These are phyloP conservation scores for Leccinellum albellum DNA, from an alignment of 768 basidiomycete species.

Conservation along the genomic window DNA sequence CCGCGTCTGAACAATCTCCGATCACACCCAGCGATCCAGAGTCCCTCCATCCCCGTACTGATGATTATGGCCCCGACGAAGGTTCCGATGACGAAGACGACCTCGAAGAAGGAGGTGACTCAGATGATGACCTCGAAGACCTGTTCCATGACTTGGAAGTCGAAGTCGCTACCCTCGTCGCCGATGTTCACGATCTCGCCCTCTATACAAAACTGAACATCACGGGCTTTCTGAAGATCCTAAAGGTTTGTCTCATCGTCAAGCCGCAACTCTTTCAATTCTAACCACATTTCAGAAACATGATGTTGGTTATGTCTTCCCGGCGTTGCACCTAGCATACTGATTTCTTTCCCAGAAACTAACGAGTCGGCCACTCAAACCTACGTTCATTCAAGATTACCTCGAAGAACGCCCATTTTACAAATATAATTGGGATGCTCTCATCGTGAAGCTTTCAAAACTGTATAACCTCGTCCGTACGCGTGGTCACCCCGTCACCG, in stretches of 20 bases:
- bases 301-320: constrained; percentile 52
- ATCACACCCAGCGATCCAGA: constrained; percentile 46
- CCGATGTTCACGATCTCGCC: constrained; percentile 87
- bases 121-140: constrained; percentile 76
- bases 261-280: neutral
- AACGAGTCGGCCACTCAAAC: constrained; percentile 77
- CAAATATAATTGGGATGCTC: constrained; percentile 91
- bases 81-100: constrained; percentile 63
- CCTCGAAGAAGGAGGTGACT: constrained; percentile 46
- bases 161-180: constrained; percentile 91
- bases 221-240: constrained; percentile 97
- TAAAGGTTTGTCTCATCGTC: constrained; percentile 57
- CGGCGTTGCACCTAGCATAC: constrained; percentile 2
- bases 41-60: constrained; percentile 44
- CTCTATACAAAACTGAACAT: constrained; percentile 96
- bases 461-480: constrained; percentile 95
- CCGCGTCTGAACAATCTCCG: constrained; percentile 23
- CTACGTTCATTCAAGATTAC: constrained; percentile 86
- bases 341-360: constrained; percentile 66
- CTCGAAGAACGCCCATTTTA: constrained; percentile 95
- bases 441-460: constrained; percentile 94
- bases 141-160: constrained; percentile 86
- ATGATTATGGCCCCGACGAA: constrained; percentile 52
- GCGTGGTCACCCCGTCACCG: constrained; percentile 88
- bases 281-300: constrained; percentile 65